Percentiles rank a stretch among this genome's conserved stretches.
These are phyloP conservation scores for Saccharomycopsis babjevae DNA, from an alignment of 805 yeast species.

Conservation along the genomic window DNA sequence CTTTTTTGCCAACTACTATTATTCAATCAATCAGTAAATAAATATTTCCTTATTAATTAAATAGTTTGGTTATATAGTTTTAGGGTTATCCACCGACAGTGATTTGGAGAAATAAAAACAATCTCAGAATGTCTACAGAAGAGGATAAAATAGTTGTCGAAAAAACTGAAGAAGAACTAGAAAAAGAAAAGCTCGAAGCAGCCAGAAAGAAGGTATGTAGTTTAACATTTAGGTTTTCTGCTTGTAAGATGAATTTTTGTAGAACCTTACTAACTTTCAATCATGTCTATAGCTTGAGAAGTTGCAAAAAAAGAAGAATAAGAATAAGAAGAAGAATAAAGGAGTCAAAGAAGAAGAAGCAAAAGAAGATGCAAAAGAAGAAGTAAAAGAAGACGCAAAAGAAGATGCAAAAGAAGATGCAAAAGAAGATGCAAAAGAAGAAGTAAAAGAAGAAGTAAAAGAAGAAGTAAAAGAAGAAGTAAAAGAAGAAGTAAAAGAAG, in stretches of 20 bases:
- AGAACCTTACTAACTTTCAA: background rate
- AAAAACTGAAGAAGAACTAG: slow-evolving; percentile 26
- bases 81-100: background rate
- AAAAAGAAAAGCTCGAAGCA: slow-evolving; percentile 58
- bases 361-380: slow-evolving; percentile 12
- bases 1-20: no score
- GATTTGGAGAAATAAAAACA: background rate
- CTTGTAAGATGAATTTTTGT: background rate
- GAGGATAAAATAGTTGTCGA: slow-evolving; percentile 25
- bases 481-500: slow-evolving; percentile 29
- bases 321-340: slow-evolving; percentile 26
- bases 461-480: slow-evolving; percentile 32
- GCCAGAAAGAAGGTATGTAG: slow-evolving; percentile 53
- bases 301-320: slow-evolving; percentile 47
- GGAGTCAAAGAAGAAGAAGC: slow-evolving; percentile 18
- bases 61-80: no score
- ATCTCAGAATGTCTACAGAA: slow-evolving; percentile 23
- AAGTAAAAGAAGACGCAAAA: slow-evolving; percentile 33
- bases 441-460: slow-evolving; percentile 35
- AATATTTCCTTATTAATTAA: no score
- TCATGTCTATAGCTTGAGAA: slow-evolving; percentile 40
- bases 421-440: slow-evolving; percentile 26
- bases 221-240: background rate
- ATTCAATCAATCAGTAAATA: no score
- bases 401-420: slow-evolving; percentile 37